Percentiles rank a stretch among this genome's conserved stretches.
Conservation (phyloP, 148 eudicot species). For the Chenopodium berlandieri region DNA sequence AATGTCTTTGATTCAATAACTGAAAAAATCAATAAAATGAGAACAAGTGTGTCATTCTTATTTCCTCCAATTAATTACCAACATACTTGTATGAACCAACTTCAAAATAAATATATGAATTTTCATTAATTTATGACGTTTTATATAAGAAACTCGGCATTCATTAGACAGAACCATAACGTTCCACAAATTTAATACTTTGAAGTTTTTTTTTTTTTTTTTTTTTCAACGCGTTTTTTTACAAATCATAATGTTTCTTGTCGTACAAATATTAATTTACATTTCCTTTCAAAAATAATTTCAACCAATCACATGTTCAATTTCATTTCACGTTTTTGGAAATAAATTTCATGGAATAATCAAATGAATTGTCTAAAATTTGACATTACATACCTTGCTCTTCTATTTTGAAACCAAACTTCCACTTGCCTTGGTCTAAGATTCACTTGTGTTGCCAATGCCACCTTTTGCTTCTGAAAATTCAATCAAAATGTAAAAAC, state of each 20-base stretch:
- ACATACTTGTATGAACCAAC: background rate
- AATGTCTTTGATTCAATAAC: background rate
- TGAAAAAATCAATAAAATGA: background rate
- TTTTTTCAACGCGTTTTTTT: background rate
- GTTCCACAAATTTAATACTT: constrained; percentile 14
- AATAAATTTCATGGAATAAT: background rate
- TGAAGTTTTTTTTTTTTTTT: background rate
- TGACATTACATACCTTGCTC: constrained; percentile 74
- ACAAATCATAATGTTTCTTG: background rate
- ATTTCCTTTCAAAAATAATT: constrained; percentile 26
- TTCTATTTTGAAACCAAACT: constrained; percentile 86
- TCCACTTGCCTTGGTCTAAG: constrained; percentile 78
- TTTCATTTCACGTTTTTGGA: background rate
- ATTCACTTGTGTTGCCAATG: constrained; percentile 58
- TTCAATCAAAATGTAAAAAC: background rate
- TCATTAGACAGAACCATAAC: constrained; percentile 29
- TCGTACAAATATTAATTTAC: constrained; percentile 26
- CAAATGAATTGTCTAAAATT: background rate
- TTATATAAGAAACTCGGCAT: constrained; percentile 44
- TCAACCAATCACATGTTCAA: constrained; percentile 8
- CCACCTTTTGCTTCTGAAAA: constrained; percentile 58
- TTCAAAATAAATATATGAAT: background rate
- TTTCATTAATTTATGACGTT: constrained; percentile 28
- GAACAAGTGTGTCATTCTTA: background rate
- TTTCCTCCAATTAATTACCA: background rate